These are phyloP conservation scores for Ophiognomonia clavigignenti-juglandacearum DNA, from an alignment of 2,329 filamentous ascomycete species.

Conservation along the genomic window DNA sequence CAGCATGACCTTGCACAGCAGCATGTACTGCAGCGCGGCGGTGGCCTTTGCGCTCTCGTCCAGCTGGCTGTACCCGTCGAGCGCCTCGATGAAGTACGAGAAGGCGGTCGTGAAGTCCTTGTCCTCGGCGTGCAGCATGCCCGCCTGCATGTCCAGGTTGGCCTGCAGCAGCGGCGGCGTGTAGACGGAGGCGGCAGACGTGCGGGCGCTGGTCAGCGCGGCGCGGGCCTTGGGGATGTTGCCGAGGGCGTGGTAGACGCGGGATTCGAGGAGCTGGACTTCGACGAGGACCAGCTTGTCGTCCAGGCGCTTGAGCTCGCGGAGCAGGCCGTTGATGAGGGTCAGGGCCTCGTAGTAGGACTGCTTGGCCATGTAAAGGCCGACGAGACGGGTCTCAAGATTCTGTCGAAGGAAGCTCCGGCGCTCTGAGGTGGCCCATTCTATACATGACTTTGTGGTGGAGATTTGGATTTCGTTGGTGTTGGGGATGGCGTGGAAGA, in stretches of 20 bases:
- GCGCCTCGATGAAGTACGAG: constrained; percentile 98
- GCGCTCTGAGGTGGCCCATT: constrained; percentile 94
- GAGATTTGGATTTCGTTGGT: constrained; percentile 90
- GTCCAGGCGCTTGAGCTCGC: constrained; percentile 94
- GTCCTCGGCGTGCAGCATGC: constrained; percentile 97
- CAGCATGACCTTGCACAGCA: constrained; percentile 99
- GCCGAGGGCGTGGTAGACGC: constrained; percentile 94
- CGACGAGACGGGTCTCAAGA: constrained; percentile 91
- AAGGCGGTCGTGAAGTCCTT: constrained; percentile 98
- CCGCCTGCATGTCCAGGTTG: constrained; percentile 97
- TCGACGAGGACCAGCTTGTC: constrained; percentile 98
- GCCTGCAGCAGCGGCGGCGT: constrained; percentile 93
- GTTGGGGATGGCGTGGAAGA: constrained; percentile 90
- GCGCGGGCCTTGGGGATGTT: constrained; percentile 96
- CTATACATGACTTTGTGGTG: constrained; percentile 98
- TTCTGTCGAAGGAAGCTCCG: constrained; percentile 96
- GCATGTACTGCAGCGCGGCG: constrained; percentile 98
- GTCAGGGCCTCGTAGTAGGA: constrained; percentile 95
- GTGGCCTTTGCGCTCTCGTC: constrained; percentile 88
- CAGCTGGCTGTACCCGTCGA: constrained; percentile 93
- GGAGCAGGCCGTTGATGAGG: constrained; percentile 92
- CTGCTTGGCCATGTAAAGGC: constrained; percentile 94
- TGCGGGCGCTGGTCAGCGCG: constrained; percentile 88
- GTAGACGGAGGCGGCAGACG: constrained; percentile 94
- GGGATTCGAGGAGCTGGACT: constrained; percentile 93